Percentiles rank a stretch among this genome's conserved stretches.
Conservation (phyloP, 1,139 yeast genomes). For the Lodderomyces orthopsilosis region DNA sequence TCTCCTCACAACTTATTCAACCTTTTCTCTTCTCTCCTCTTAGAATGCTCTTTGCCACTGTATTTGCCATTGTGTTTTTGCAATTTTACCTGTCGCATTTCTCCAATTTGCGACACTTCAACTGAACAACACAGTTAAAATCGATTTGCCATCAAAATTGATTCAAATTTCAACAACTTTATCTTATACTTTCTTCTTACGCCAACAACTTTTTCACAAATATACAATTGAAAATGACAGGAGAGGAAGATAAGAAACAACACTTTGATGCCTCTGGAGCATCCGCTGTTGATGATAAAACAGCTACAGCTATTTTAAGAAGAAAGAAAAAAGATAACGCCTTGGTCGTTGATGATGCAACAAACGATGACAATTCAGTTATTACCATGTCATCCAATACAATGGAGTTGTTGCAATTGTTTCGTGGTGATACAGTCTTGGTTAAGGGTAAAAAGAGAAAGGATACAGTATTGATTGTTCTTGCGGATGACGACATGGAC, state of each 20-base stretch:
- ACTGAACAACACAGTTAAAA: not conserved
- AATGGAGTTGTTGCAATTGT: conserved; percentile 90
- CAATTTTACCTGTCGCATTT: not conserved
- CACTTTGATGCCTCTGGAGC: conserved; percentile 48
- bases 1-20: no score
- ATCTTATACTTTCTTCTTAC: not conserved
- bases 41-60: no score
- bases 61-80: not conserved
- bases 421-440: conserved; percentile 96
- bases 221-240: conserved; percentile 26
- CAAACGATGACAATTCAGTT: conserved; percentile 94
- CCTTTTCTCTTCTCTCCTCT: no score
- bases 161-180: not conserved
- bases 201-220: not conserved
- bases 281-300: conserved; percentile 63
- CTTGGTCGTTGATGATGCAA: conserved; percentile 93
- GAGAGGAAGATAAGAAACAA: conserved; percentile 33
- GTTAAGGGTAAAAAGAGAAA: conserved; percentile 98
- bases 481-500: conserved; percentile 95
- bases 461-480: conserved; percentile 94
- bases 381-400: conserved; percentile 93
- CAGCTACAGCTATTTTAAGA: conserved; percentile 96
- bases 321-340: conserved; percentile 97
- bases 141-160: conserved; percentile 1
- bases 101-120: not conserved